Evolutionary conservation across 768 basidiomycete genomes (phyloP), one percentile per base, ranked within the genome.

Genomic region (Pilatotrama ljubarskyi): DNA sequence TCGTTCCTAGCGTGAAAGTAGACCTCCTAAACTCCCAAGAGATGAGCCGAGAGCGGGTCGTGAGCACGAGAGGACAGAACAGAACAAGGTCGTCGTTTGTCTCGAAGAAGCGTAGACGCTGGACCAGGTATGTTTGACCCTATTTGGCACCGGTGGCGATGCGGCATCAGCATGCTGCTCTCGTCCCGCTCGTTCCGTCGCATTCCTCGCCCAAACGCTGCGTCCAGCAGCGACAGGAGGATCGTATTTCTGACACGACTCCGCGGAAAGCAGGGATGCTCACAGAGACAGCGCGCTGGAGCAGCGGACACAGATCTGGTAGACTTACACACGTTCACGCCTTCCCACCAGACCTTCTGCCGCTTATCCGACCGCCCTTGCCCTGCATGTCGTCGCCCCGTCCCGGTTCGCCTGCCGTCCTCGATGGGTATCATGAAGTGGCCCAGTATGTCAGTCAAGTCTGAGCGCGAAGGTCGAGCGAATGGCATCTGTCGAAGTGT

Each of bases 81-180:
- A 29, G 58, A 51, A 59, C 42, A 59, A 59, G 42, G 43, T 46
- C 49, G 50, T 52, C 58, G 58, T 52, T 52, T 59, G 58, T 59
- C 58, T 57, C 58, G 51, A 52, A 60, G 59, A 50, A 29, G 2
- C 29, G 26, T 60, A 60, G 49, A 50, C 59, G 59, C 59, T 38
- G 52, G 24, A 40, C 59, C 52, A 54, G 46, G 32, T 60, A 43
- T 55, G 47, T 60, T 60, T 60, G 59, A 14, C 35, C 47, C 13
- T 60, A 35, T 60, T 60, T 60, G 59, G 40, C 5, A 3, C 17
- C 13, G 18, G 59, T 60, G 53, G 59, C 59, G 47, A 37, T 60
- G 59, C 13, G 46, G 10, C 52, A 60, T 49, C 52, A 54, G 25
- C 58, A 47, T 47, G 29, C 46, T 10, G 51, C 51, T 53, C 22